A percentile compares a stretch with the other conserved stretches of the same genome.
Evolutionary conservation across 495 filamentous ascomycete genomes (phyloP).

Genomic region (Talaromyces nanjingensis): DNA sequence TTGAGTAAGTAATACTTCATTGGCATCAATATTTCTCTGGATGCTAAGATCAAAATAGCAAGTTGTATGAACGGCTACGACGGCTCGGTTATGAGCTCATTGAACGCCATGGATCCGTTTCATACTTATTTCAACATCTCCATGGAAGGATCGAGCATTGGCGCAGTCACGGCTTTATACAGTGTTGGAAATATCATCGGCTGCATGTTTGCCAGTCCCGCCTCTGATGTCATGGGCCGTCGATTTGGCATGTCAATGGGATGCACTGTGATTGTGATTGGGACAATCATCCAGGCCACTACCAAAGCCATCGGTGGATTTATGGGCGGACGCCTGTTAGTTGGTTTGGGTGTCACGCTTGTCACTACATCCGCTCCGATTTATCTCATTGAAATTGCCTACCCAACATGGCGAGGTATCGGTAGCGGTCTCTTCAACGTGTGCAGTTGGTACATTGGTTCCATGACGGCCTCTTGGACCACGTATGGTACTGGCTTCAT

Average conservation of each 20-base stretch:
- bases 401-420: constrained; percentile 62
- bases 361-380: constrained; percentile 59
- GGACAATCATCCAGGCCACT: constrained; percentile 48
- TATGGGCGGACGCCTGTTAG: constrained; percentile 65
- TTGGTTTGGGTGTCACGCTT: constrained; percentile 67
- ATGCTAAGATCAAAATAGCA: not conserved
- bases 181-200: constrained; percentile 49
- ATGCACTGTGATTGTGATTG: constrained; percentile 50
- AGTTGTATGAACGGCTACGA: constrained; percentile 2
- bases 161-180: constrained; percentile 49
- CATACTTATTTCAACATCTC: not conserved
- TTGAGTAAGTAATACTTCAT: not conserved
- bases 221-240: constrained; percentile 41
- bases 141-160: constrained; percentile 30
- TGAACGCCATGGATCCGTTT: not conserved
- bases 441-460: constrained; percentile 44
- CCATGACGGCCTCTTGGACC: constrained; percentile 35
- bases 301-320: constrained; percentile 45
- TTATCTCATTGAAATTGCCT: constrained; percentile 68
- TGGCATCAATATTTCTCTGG: not conserved
- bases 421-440: constrained; percentile 52
- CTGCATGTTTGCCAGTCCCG: constrained; percentile 23
- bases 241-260: constrained; percentile 61
- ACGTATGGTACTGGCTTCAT: constrained; percentile 25
- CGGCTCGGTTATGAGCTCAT: not conserved